Percentiles rank a stretch among this genome's conserved stretches.
Conservation (phyloP, 2,329 filamentous ascomycete species). For the Colletotrichum sp. region DNA sequence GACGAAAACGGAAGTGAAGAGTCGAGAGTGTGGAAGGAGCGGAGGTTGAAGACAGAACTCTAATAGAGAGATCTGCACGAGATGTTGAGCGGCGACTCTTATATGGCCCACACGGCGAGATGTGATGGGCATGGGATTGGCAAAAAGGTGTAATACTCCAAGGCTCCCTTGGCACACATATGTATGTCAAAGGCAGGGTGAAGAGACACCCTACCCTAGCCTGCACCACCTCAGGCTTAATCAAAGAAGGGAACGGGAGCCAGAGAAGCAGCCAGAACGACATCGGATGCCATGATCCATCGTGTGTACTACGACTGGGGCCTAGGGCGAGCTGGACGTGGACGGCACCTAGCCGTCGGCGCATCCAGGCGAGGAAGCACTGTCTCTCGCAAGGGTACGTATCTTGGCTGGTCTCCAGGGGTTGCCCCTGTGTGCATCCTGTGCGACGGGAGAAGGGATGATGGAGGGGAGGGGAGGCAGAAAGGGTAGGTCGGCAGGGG, state of each 20-base stretch:
- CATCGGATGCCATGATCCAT: slow-evolving; percentile 14
- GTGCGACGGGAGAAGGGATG: slow-evolving; percentile 15
- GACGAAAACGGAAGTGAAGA: neutral
- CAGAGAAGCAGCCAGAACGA: neutral
- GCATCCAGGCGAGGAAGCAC: neutral
- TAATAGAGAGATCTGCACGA: neutral
- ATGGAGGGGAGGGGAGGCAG: neutral
- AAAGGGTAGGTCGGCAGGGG: neutral
- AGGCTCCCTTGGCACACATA: slow-evolving; percentile 3
- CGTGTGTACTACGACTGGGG: slow-evolving; percentile 1
- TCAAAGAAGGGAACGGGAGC: slow-evolving; percentile 17
- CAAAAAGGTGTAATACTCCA: neutral
- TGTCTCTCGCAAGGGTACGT: slow-evolving; percentile 9
- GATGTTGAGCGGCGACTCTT: neutral
- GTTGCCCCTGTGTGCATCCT: neutral
- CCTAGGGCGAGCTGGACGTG: neutral
- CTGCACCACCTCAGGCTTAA: neutral
- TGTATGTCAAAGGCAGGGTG: neutral
- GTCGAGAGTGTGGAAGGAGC: neutral
- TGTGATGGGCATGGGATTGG: slow-evolving; percentile 1
- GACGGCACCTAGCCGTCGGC: slow-evolving; percentile 5
- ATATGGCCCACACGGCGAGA: slow-evolving; percentile 9
- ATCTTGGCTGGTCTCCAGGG: neutral
- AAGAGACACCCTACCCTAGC: neutral
- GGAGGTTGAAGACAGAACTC: neutral